Evolutionary conservation across 164 flowering plant genomes (phyloP), one percentile per base, ranked within the genome.

Genomic region (Magnolia changhungtana): DNA sequence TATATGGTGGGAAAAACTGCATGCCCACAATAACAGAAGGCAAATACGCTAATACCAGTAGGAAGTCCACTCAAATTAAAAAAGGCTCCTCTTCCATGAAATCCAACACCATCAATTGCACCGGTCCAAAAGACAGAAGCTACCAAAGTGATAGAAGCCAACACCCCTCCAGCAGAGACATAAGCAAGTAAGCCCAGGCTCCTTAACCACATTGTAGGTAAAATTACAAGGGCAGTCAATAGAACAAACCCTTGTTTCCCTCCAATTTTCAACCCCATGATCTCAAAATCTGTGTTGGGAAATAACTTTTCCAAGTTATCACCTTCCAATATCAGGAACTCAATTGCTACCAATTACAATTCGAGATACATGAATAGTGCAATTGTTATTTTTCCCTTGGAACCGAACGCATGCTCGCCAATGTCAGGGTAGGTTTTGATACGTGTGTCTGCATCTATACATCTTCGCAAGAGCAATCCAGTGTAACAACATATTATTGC

Each of bases 1-100:
- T 88, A 90, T 0, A 95, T 77, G 8, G 94, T 90, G 8, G 98
- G 98, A 61, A 95, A 90, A 20, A 95, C 94, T 0, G 97, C 89
- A 88, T 95, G 97, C 10, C 89, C 93, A 76, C 94, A 87, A 37
- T 86, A 95, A 69, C 97, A 91, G 63, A 95, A 90, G 18, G 92
- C 84, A 70, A 86, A 93, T 37, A 95, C 74, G 83, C 97, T 92
- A 4, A 86, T 69, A 50, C 93, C 79, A 13, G 89, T 87, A 1
- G 97, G 93, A n/a, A 95, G 73, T 58, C 98, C 97, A 2, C 64
- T 76, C 87, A 79, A 85, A 65, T 84, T 84, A 7, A 90, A 0
- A 11, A 81, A 59, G 0, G 50, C 77, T 66, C 92, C 95, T 74
- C 77, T 87, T 64, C 79, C 65, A 45, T 89, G 83, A 77, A 90